A percentile compares a stretch with the other conserved stretches of the same genome.
Conservation (phyloP, 176 grass and related monocot species). For the Zoysia pacifica region DNA sequence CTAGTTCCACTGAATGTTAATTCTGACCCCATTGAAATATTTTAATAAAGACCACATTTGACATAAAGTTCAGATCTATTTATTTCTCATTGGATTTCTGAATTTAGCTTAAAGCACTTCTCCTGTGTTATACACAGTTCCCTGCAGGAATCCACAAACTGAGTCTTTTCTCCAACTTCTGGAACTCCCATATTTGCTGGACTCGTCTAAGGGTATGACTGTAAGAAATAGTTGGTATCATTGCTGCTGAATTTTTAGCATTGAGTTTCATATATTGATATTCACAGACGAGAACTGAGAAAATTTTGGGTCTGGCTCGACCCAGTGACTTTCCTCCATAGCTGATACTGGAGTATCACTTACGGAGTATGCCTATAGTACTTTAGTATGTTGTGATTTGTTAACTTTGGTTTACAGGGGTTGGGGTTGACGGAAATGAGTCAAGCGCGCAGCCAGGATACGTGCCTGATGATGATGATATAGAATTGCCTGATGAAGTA, state of each 20-base stretch:
- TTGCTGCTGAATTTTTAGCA: constrained; percentile 18
- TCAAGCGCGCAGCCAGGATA: constrained; percentile 32
- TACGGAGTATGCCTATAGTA: neutral
- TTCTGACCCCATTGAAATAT: neutral
- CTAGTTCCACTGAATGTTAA: neutral
- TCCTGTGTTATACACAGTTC: constrained; percentile 52
- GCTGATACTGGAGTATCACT: neutral
- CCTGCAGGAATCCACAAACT: constrained; percentile 79
- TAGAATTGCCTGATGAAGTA: constrained; percentile 58
- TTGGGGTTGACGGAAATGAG: constrained; percentile 18
- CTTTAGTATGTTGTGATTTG: constrained; percentile 20
- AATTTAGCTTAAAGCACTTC: constrained; percentile 13
- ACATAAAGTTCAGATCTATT: constrained; percentile 8
- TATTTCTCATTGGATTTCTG: constrained; percentile 15
- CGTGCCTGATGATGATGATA: constrained; percentile 31
- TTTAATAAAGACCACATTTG: neutral
- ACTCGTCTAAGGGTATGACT: constrained; percentile 56
- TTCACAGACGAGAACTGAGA: constrained; percentile 3
- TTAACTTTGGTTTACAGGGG: constrained; percentile 21
- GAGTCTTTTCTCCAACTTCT: constrained; percentile 75
- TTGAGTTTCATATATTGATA: neutral
- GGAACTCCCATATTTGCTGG: constrained; percentile 76
- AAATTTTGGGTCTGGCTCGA: neutral
- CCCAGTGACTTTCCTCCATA: neutral
- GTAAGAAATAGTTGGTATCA: constrained; percentile 6